Conservation (phyloP, 208 protist species). For the Crithidia bombi region DNA sequence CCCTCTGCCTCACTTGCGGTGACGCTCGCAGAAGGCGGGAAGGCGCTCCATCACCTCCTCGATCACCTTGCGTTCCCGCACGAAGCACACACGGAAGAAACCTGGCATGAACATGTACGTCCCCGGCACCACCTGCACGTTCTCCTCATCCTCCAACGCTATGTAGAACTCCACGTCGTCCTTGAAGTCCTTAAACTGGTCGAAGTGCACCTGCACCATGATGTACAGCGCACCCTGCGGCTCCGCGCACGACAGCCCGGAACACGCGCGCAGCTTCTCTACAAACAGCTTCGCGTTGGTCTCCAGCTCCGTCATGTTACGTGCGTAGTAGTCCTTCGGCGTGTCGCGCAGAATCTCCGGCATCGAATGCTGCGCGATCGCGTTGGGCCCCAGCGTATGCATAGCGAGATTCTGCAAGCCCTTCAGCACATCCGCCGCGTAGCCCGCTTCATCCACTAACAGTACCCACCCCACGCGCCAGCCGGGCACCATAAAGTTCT, state of each 20-base stretch:
- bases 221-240: constrained; percentile 93
- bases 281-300: constrained; percentile 47
- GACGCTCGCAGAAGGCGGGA: constrained; percentile 69
- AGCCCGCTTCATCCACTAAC: constrained; percentile 64
- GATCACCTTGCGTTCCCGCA: constrained; percentile 66
- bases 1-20: constrained; percentile 34
- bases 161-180: constrained; percentile 85
- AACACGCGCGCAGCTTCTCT: constrained; percentile 35
- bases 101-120: constrained; percentile 74
- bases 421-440: constrained; percentile 34
- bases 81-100: constrained; percentile 82
- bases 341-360: constrained; percentile 74
- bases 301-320: constrained; percentile 55
- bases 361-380: constrained; percentile 85
- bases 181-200: constrained; percentile 67
- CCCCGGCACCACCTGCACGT: constrained; percentile 91
- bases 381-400: constrained; percentile 87
- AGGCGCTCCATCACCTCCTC: constrained; percentile 83
- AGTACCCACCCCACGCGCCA: constrained; percentile 93
- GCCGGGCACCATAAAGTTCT: constrained; percentile 88
- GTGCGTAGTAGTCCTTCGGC: constrained; percentile 45
- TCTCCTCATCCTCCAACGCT: constrained; percentile 82
- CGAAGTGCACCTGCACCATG: constrained; percentile 80
- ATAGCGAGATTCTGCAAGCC: constrained; percentile 62
- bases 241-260: constrained; percentile 50